These are phyloP conservation scores for Daldinia loculata DNA, from an alignment of 495 filamentous ascomycete genomes.

Conservation along the genomic window DNA sequence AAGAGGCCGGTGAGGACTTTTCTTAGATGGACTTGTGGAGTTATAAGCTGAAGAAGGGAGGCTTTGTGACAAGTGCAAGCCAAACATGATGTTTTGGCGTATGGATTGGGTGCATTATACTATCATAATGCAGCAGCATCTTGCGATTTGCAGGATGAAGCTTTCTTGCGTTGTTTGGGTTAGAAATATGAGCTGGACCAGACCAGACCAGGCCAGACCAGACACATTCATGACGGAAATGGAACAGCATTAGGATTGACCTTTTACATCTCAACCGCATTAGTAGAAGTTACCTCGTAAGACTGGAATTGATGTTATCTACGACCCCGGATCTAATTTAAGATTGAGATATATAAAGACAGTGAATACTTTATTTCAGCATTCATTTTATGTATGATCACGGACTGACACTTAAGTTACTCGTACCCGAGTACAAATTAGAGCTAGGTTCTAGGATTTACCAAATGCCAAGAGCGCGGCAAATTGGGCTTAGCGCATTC, in stretches of 20 bases:
- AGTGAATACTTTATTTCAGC: not conserved
- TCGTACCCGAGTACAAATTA: too few species aligned
- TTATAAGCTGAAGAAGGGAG: not conserved
- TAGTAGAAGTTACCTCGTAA: not conserved
- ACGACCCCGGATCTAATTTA: not conserved
- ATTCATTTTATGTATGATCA: too few species aligned
- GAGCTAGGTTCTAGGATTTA: too few species aligned
- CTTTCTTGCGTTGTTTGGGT: slow-evolving; percentile 16
- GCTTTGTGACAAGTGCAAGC: slow-evolving; percentile 3
- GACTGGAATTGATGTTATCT: slow-evolving; percentile 10
- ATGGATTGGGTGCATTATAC: slow-evolving; percentile 6
- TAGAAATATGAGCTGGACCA: slow-evolving; percentile 17
- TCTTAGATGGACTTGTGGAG: slow-evolving; percentile 41
- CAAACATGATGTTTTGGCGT: slow-evolving; percentile 19
- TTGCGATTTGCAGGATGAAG: slow-evolving; percentile 20
- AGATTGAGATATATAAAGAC: not conserved
- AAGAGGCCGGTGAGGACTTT: slow-evolving; percentile 71
- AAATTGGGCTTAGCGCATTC: too few species aligned
- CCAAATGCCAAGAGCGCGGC: too few species aligned
- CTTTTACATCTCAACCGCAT: slow-evolving; percentile 4
- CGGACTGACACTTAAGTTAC: too few species aligned
- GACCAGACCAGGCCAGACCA: not conserved
- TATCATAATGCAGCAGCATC: slow-evolving; percentile 1
- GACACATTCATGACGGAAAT: slow-evolving; percentile 13
- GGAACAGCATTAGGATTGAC: slow-evolving; percentile 13